Evolutionary conservation across 176 grass and related monocot genomes (phyloP).

Genomic region (Oryza australiensis): DNA sequence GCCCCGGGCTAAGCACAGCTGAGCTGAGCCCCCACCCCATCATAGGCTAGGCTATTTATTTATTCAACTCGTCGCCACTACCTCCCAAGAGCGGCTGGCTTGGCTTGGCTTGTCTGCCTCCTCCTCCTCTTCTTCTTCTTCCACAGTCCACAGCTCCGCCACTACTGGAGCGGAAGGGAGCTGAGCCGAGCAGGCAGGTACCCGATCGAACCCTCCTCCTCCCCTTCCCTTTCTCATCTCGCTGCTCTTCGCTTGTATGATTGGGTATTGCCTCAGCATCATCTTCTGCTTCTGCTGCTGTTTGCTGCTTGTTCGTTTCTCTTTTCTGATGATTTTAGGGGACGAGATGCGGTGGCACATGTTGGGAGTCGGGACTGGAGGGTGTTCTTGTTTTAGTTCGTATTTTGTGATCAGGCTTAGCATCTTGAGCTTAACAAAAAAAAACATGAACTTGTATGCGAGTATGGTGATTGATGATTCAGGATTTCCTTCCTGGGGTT

Average conservation of each 20-base stretch:
- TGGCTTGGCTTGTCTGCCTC: background rate
- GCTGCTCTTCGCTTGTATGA: background rate
- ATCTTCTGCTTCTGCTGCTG: background rate
- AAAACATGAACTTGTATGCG: background rate
- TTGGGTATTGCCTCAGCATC: background rate
- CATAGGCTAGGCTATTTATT: background rate
- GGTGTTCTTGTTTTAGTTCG: background rate
- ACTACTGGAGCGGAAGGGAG: background rate
- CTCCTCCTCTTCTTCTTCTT: too few relatives aligned
- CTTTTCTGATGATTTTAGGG: conserved; percentile 1
- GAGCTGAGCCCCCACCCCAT: background rate
- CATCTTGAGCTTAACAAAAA: background rate
- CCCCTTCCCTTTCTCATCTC: background rate
- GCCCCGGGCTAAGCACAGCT: too few relatives aligned
- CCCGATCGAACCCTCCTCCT: too few relatives aligned
- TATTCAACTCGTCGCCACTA: background rate
- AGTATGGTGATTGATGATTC: background rate
- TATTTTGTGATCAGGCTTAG: background rate
- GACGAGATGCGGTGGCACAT: background rate
- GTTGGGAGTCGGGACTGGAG: background rate
- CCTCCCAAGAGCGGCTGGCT: background rate
- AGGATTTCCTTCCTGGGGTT: background rate
- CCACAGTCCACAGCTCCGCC: background rate
- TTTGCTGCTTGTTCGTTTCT: background rate
- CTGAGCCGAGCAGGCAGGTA: background rate